Conservation (phyloP, 768 basidiomycete genomes). For the Hygrocybe punicea region DNA sequence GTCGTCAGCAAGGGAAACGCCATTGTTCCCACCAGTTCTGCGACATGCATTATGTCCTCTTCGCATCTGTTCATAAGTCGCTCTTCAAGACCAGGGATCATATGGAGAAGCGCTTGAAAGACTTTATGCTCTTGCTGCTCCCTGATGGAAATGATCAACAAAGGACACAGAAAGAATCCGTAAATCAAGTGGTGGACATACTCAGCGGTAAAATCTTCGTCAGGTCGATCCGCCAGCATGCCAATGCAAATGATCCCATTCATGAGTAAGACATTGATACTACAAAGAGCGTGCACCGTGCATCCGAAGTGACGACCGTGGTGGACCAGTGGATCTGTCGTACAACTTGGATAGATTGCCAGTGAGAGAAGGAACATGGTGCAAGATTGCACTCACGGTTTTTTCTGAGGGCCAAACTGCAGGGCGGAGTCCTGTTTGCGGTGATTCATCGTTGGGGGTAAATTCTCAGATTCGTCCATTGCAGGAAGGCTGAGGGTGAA, state of each 20-base stretch:
- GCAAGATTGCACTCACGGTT: background rate
- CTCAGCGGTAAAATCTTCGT: conserved; percentile 4
- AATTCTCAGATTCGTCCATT: too few species aligned
- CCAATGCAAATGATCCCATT: conserved; percentile 12
- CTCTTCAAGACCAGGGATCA: conserved; percentile 15
- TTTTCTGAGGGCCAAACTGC: conserved; percentile 15
- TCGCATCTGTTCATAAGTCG: conserved; percentile 10
- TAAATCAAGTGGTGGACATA: background rate
- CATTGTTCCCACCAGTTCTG: conserved; percentile 14
- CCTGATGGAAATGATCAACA: conserved; percentile 1
- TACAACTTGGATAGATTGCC: background rate
- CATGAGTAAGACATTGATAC: conserved; percentile 16
- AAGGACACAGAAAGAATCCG: background rate
- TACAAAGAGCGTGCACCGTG: conserved; percentile 20
- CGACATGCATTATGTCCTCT: conserved; percentile 13
- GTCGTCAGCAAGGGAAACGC: background rate
- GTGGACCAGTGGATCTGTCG: conserved; percentile 18
- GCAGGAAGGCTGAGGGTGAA: too few species aligned
- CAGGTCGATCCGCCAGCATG: conserved; percentile 6
- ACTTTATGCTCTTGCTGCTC: conserved; percentile 14
- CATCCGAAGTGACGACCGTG: conserved; percentile 22
- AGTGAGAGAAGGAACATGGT: too few species aligned
- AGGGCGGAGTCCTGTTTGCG: conserved; percentile 16
- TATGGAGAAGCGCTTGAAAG: conserved; percentile 12
- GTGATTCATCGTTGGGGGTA: too few species aligned